These are phyloP conservation scores for Alnus glutinosa DNA, from an alignment of 306 rosid genomes.

Conservation along the genomic window DNA sequence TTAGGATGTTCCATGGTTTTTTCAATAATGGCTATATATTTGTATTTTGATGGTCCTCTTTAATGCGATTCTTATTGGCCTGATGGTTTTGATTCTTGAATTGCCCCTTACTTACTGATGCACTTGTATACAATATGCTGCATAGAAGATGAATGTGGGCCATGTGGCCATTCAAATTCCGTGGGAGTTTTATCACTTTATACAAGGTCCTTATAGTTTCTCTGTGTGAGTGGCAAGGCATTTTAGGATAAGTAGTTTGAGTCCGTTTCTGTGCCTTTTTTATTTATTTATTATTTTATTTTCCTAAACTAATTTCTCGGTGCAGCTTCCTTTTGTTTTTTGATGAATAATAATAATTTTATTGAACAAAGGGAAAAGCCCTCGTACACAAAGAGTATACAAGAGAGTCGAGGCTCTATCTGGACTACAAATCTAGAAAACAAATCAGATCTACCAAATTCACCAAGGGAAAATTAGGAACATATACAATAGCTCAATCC, in stretches of 20 bases:
- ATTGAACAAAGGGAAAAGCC: no score
- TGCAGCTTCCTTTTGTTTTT: background rate
- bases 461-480: no score
- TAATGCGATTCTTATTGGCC: background rate
- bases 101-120: background rate
- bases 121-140: background rate
- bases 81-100: background rate
- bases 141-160: background rate
- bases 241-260: background rate
- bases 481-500: no score
- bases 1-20: background rate
- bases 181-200: background rate
- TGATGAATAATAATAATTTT: no score
- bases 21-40: background rate
- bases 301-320: background rate
- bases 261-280: background rate
- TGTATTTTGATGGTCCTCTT: background rate
- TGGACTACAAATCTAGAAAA: no score
- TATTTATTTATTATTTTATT: no score
- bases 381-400: no score
- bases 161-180: background rate
- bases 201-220: background rate
- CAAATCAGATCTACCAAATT: no score
- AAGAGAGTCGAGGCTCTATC: no score
- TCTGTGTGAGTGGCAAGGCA: background rate